These are phyloP conservation scores for Xylariales sp. DNA, from an alignment of 2,329 filamentous ascomycete genomes.

Conservation along the genomic window DNA sequence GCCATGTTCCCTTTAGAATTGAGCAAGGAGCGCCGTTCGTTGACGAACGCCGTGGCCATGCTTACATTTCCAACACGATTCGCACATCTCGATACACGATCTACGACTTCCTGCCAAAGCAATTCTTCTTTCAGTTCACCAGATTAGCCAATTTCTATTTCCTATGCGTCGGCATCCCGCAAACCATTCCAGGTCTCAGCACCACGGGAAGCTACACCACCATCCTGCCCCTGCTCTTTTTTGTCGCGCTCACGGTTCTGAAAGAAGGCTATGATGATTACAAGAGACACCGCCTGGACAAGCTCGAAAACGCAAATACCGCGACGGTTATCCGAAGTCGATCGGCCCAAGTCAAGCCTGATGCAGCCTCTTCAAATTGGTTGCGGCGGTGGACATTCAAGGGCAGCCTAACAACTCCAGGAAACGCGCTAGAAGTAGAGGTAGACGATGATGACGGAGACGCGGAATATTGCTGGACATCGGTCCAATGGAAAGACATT, in stretches of 20 bases:
- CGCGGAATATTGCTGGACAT: conserved; percentile 40
- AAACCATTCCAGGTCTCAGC: conserved; percentile 74
- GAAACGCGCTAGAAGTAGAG: conserved; percentile 6
- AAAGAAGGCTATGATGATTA: conserved; percentile 89
- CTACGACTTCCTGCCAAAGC: conserved; percentile 81
- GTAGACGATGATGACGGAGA: conserved; percentile 13
- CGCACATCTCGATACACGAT: conserved; percentile 79
- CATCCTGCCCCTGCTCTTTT: conserved; percentile 68
- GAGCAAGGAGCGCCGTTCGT: conserved; percentile 34
- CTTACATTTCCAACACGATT: conserved; percentile 59
- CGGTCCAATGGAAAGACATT: conserved; percentile 64
- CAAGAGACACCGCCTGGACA: conserved; percentile 74
- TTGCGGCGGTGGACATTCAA: not conserved
- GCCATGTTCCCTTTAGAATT: conserved; percentile 39
- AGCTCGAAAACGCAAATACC: conserved; percentile 65
- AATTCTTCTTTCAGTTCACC: conserved; percentile 80
- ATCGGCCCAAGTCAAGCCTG: conserved; percentile 7
- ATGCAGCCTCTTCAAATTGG: not conserved
- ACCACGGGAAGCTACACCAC: conserved; percentile 74
- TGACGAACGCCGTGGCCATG: conserved; percentile 44
- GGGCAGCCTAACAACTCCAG: too few relatives aligned
- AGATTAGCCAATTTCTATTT: conserved; percentile 88
- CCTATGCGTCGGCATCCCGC: conserved; percentile 75
- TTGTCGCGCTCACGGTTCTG: conserved; percentile 73
- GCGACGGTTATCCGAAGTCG: conserved; percentile 38